A percentile compares a stretch with the other conserved stretches of the same genome.
These are phyloP conservation scores for Elsinoe necatrix DNA, from an alignment of 2,329 filamentous ascomycete species.

Conservation along the genomic window DNA sequence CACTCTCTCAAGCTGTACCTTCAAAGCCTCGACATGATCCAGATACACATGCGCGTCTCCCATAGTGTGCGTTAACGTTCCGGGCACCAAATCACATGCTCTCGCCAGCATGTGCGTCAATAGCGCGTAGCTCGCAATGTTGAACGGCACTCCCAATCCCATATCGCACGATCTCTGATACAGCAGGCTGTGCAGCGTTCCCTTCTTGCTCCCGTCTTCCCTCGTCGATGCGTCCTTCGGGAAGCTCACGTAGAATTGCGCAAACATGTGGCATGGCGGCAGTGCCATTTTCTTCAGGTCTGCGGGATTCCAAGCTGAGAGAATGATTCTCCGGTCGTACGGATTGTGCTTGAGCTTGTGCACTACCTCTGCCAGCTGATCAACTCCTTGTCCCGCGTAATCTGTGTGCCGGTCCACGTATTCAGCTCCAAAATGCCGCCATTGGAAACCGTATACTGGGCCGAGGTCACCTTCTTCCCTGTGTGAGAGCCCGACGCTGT, in stretches of 20 bases:
- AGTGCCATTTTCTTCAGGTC: conserved; percentile 83
- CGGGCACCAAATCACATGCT: conserved; percentile 73
- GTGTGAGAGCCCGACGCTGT: conserved; percentile 70
- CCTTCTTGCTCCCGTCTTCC: conserved; percentile 40
- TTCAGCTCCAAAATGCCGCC: conserved; percentile 92
- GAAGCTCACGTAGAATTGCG: conserved; percentile 86
- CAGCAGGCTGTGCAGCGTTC: conserved; percentile 74
- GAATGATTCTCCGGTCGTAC: conserved; percentile 81
- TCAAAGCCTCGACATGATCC: conserved; percentile 83
- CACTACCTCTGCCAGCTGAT: conserved; percentile 87
- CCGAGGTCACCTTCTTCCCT: conserved; percentile 84
- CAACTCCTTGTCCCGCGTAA: conserved; percentile 81
- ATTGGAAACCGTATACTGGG: conserved; percentile 97
- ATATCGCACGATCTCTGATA: conserved; percentile 96
- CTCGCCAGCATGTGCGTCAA: conserved; percentile 93
- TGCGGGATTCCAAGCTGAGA: conserved; percentile 87
- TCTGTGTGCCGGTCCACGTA: conserved; percentile 73
- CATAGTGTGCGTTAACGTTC: conserved; percentile 89
- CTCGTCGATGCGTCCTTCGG: conserved; percentile 35
- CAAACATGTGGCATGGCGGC: conserved; percentile 95
- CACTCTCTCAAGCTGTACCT: conserved; percentile 69
- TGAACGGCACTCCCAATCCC: conserved; percentile 95
- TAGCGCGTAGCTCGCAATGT: conserved; percentile 90
- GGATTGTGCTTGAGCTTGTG: conserved; percentile 74
- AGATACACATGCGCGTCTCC: conserved; percentile 95